Conservation (phyloP, 2,329 filamentous ascomycete species). For the Penicillium italicum region DNA sequence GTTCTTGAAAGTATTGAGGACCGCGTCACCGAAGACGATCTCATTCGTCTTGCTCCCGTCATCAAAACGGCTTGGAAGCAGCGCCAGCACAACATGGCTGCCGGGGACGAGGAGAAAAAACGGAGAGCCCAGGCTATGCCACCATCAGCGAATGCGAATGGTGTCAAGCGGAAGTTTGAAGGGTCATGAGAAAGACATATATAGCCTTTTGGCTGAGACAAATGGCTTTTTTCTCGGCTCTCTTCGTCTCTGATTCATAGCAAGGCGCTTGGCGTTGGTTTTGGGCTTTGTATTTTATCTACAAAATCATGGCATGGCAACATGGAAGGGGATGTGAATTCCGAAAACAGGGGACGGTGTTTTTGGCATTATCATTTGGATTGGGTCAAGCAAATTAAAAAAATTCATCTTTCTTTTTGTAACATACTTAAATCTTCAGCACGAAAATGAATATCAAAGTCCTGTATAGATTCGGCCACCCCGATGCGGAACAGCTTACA, state of each 20-base stretch:
- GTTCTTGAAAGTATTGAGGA: slow-evolving; percentile 89
- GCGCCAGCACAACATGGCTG: slow-evolving; percentile 43
- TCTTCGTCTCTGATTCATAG: slow-evolving; percentile 3
- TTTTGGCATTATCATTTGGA: neutral
- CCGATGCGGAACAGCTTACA: slow-evolving; percentile 5
- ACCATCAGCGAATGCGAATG: slow-evolving; percentile 29
- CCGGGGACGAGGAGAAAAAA: slow-evolving; percentile 27
- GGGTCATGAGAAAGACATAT: slow-evolving; percentile 24
- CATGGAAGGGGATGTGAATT: neutral
- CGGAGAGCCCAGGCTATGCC: slow-evolving; percentile 24
- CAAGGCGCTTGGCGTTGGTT: slow-evolving; percentile 8
- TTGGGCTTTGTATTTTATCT: slow-evolving; percentile 5
- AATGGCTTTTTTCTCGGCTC: slow-evolving; percentile 7
- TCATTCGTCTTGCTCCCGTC: slow-evolving; percentile 63
- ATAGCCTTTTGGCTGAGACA: neutral
- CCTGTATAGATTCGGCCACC: neutral
- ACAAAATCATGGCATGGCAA: slow-evolving; percentile 4
- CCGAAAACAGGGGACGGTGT: neutral
- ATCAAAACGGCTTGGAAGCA: slow-evolving; percentile 81
- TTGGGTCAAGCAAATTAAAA: neutral
- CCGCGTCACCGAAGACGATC: slow-evolving; percentile 75
- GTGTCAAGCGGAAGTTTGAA: slow-evolving; percentile 43
- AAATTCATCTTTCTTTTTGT: neutral
- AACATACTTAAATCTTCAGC: neutral
- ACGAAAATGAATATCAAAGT: neutral